Evolutionary conservation across 768 basidiomycete genomes (phyloP), one percentile per base, ranked within the genome.

Genomic region (Tricholoma terreum): DNA sequence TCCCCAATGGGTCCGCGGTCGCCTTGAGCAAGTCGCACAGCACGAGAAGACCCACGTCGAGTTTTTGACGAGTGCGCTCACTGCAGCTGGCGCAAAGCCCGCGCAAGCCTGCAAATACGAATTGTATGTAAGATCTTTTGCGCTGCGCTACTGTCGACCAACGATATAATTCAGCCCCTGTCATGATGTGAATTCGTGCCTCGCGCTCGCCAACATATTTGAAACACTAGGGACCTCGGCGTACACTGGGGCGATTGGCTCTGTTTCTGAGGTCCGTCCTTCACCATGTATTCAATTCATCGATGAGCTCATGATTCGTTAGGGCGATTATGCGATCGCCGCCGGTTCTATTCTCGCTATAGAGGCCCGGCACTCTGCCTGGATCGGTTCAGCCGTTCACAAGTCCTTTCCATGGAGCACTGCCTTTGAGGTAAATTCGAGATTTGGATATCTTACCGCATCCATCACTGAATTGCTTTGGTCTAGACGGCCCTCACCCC

Each of bases 281-380:
- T 31, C 8, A 11, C 9, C 27, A 6, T 17, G 30, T 17, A 17
- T 17, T 15, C 12, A 49, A 6, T n/a, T 10, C 3, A 3, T 15
- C 3, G 9, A 8, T 1, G 30, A 4, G 24, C 46, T 49, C 6
- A 49, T 17, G 2, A 9, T 49, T 49, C 15, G 8, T 30, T 58
- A 65, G 78, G 69, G 70, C 72, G 34, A 9, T 2, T 81, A 80
- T 66, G 65, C 83, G 22, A 81, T 80, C 4, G 78, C 80, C 12
- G 80, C 82, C 4, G 87, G 77, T 4, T 78, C 81, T 14, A 88
- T 91, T 61, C 73, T 89, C 7, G 69, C 72, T 15, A 79, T 79
- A 53, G 85, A 89, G 64, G 78, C 84, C 24, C 79, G 85, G 30
- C 87, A 89, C 57, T 77, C 83, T 15, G 73, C 79, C 1, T 89